Conservation (phyloP, 208 protist species). For the Lotmaria passim region DNA sequence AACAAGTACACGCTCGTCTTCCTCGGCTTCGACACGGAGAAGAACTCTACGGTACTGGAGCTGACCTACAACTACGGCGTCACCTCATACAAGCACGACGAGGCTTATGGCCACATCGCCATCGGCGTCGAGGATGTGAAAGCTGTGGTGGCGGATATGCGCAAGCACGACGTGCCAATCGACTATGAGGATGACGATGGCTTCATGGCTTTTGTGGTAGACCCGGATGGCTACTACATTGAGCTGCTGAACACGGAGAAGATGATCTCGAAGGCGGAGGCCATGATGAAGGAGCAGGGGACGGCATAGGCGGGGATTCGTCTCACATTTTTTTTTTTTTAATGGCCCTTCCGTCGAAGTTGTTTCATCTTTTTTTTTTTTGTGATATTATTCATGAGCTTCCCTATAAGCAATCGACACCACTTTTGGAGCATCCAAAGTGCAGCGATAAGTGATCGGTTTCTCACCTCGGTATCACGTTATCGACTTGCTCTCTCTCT, state of each 20-base stretch:
- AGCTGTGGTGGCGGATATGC: constrained; percentile 46
- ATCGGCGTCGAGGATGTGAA: constrained; percentile 86
- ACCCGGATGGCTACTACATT: constrained; percentile 88
- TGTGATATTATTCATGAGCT: background rate
- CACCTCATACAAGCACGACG: constrained; percentile 70
- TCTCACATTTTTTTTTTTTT: constrained; percentile 15
- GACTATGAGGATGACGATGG: constrained; percentile 77
- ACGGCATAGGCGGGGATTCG: constrained; percentile 31
- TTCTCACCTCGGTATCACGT: no score
- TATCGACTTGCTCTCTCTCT: no score
- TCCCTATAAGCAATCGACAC: no score
- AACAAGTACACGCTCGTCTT: constrained; percentile 87
- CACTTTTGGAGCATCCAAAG: no score
- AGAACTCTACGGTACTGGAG: constrained; percentile 74
- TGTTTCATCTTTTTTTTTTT: background rate
- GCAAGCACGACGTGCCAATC: constrained; percentile 52
- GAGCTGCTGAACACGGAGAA: constrained; percentile 81
- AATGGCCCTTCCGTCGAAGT: no score
- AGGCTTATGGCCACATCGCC: constrained; percentile 82
- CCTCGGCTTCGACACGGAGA: constrained; percentile 77
- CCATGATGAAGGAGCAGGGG: constrained; percentile 79
- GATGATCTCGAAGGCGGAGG: constrained; percentile 67
- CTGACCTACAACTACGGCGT: constrained; percentile 90
- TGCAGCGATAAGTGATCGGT: no score
- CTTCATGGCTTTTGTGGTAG: constrained; percentile 88